Base-by-base conservation (phyloP, 805 yeast genomes). In the Wickerhamiella kurtzmanii region DNA sequence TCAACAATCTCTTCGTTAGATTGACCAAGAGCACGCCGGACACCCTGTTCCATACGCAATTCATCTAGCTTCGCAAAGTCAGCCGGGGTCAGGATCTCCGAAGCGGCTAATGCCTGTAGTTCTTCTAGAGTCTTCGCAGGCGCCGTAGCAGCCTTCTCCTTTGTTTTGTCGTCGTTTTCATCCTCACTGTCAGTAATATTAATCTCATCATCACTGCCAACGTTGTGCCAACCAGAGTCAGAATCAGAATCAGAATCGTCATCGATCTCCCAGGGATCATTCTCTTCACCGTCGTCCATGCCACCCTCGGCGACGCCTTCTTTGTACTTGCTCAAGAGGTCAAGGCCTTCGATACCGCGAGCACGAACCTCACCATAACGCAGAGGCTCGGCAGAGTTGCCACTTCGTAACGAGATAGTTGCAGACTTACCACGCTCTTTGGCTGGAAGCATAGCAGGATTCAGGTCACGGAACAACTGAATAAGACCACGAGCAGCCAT, bases 41-140 rank as follows among this genome's bases (percentile, higher is more conserved):
- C 73, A 55, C 96, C 96, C 3, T 95, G 95, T 64, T 82, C 79
- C 16, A 77, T 71, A 59, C 79, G 76, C 57, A 92, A 74, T 64
- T 92, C 96, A 59, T 89, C 89, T 57, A 92, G 72, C 66, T 89
- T 89, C 52, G 95, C 95, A 62, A 88, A 92, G 69, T 92, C 99
- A 0, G 97, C 96, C 19, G 99, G 98, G 0, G 99, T 92, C 56
- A 92, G 73, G 50, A 92, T 82, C 56, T 82, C 77, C 43, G 77
- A 74, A n/a, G 82, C 73, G 36, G 80, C 82, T 53, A 85, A 77
- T 47, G 71, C 67, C 68, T 73, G 72, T n/a, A 73, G 68, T 18
- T 69, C 69, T 22, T 62, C 69, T 3, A 45, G 32, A 21, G 67
- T 56, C 52, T 63, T 65, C 37, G 59, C 51, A 1, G 48, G 55